phyloP scores from a whole-genome alignment of 75 land plant species.

The Sequoia sempervirens region DNA sequence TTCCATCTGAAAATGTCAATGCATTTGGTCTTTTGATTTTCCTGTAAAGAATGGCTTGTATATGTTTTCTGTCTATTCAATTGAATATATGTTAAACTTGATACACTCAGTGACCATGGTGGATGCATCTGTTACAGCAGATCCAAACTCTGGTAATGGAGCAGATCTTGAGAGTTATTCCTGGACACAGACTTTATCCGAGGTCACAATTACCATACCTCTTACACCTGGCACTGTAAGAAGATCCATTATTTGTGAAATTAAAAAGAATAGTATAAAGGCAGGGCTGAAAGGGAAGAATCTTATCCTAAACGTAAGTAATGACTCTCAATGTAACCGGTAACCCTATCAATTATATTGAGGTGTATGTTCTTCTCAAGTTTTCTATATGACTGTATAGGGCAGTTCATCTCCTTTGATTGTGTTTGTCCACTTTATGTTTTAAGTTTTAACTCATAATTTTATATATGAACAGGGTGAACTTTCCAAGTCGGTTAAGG shows the following conservation, averaged over 20 bases:
- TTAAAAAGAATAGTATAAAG: slow-evolving; percentile 78
- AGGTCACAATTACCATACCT: slow-evolving; percentile 63
- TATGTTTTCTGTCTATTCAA: neutral
- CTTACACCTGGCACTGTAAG: slow-evolving; percentile 73
- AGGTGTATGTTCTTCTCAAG: neutral
- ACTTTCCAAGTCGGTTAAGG: slow-evolving; percentile 53
- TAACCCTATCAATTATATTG: neutral
- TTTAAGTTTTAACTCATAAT: neutral
- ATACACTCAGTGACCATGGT: slow-evolving; percentile 5
- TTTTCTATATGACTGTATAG: neutral
- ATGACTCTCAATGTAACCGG: neutral
- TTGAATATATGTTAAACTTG: neutral
- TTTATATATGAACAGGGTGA: slow-evolving; percentile 53
- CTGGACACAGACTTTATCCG: slow-evolving; percentile 79
- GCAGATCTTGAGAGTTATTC: slow-evolving; percentile 82
- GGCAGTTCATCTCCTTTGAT: neutral
- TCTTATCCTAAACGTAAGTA: slow-evolving; percentile 62
- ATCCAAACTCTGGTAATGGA: slow-evolving; percentile 82
- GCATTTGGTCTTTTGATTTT: neutral
- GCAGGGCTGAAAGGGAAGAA: slow-evolving; percentile 90
- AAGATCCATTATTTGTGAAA: slow-evolving; percentile 67
- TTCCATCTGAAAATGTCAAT: neutral
- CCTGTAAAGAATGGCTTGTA: neutral
- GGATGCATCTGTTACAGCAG: slow-evolving; percentile 23
- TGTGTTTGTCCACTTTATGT: neutral